Evolutionary conservation across 208 protist species (phyloP).

Genomic region (Leishmania braziliensis): DNA sequence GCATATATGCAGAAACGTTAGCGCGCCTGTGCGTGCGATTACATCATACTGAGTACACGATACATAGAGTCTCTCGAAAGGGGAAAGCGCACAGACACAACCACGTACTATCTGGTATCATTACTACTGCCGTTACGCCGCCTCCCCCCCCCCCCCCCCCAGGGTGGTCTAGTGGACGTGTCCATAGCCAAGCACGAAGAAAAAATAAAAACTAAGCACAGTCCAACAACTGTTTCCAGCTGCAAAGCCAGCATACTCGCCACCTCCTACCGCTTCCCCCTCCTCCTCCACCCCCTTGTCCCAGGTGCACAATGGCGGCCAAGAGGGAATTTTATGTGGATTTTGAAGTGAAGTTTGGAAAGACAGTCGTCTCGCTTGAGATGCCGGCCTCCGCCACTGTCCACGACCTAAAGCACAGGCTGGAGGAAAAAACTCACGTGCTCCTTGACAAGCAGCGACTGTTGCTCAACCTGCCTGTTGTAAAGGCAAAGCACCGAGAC

Average conservation of each 20-base stretch:
- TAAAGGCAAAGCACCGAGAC: conserved; percentile 51
- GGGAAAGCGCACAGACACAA: neutral
- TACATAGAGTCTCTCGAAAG: neutral
- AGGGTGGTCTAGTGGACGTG: neutral
- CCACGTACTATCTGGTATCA: neutral
- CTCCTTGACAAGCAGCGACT: conserved; percentile 59
- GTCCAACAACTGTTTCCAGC: neutral
- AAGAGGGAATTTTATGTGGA: conserved; percentile 29
- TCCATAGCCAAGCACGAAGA: neutral
- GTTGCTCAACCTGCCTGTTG: conserved; percentile 64
- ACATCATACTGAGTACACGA: neutral
- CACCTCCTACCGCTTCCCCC: neutral
- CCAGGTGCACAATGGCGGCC: conserved; percentile 1
- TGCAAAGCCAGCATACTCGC: neutral
- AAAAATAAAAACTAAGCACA: neutral
- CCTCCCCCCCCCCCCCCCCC: too few species aligned
- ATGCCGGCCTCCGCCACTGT: conserved; percentile 48
- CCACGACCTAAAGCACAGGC: conserved; percentile 47
- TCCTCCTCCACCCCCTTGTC: neutral
- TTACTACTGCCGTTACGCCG: neutral
- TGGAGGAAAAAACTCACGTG: conserved; percentile 49
- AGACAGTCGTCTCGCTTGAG: conserved; percentile 24
- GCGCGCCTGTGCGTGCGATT: neutral
- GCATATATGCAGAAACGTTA: neutral
- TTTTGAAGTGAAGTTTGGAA: conserved; percentile 40